Base-by-base conservation (phyloP, 768 basidiomycete species). In the Lentinula raphanica region DNA sequence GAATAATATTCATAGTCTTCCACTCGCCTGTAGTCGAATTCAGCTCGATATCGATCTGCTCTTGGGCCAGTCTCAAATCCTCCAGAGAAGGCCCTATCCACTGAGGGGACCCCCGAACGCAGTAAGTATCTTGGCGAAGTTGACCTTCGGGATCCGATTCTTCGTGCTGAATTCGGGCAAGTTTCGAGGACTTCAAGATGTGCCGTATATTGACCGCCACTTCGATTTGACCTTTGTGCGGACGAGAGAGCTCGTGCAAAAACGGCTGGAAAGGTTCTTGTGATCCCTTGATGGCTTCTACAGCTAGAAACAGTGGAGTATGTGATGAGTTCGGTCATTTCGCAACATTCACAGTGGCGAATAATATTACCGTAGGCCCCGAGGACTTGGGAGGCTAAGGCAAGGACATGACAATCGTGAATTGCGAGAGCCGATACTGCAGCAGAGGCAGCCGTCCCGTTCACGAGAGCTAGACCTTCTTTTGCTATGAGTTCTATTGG, bases 51-150 rank as follows among this genome's bases (percentile, higher is more conserved):
- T 75, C 73, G 25, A 85, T 70, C 3, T 74, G 72, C 7, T 74
- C 69, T 44, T 72, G 68, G 3, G 84, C 71, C 15, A 68, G 66
- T 5, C 80, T 66, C 54, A 85, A 71, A 56, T 83, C 82, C 64
- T 83, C 82, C 29, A 84, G 70, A 60, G 81, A 79, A 6, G 85
- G 84, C 12, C 84, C 85, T 28, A 86, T 64, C 72, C 79, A 85
- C 66, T 85, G 84, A 2, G 82, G 76, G 1, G 32, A 15, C 5
- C 79, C 81, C 28, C 79, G 74, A 32, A 80, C 71, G 27, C 72
- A 64, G 61, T 78, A 79, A 13, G 85, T 74, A 62, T 86, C 84
- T 66, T 85, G 84, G 40, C 85, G 73, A 25, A 85, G 74, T 42
- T 78, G 66, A 11, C 31, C 21, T n/a, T 35, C 38, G 13, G 50